Evolutionary conservation across 495 filamentous ascomycete genomes (phyloP).

Genomic region (Aspergillus funiculosus): DNA sequence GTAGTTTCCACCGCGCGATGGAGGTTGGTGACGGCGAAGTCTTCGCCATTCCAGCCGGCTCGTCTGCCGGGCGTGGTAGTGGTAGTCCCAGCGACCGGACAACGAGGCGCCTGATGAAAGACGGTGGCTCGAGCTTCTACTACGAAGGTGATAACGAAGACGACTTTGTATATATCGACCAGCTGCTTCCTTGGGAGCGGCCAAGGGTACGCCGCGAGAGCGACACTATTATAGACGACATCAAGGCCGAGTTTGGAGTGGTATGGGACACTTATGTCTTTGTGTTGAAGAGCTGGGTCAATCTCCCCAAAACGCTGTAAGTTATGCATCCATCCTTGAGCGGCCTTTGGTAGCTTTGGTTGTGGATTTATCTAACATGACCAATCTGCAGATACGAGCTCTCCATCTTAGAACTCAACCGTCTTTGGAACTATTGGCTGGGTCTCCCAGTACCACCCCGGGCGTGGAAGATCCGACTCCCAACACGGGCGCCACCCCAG

Average conservation of each 20-base stretch:
- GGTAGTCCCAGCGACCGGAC: slow-evolving; percentile 11
- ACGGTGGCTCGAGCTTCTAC: slow-evolving; percentile 37
- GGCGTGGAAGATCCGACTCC: slow-evolving; percentile 57
- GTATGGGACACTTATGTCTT: slow-evolving; percentile 57
- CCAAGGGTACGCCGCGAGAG: slow-evolving; percentile 20
- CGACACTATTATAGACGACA: slow-evolving; percentile 48
- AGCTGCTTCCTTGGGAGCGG: slow-evolving; percentile 38
- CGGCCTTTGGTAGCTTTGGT: neutral
- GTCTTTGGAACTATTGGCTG: slow-evolving; percentile 72
- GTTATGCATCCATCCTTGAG: slow-evolving; percentile 27
- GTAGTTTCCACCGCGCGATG: slow-evolving; percentile 61
- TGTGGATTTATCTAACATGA: neutral
- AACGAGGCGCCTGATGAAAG: slow-evolving; percentile 25
- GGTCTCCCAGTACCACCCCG: slow-evolving; percentile 67
- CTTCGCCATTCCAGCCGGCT: slow-evolving; percentile 30
- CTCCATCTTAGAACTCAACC: slow-evolving; percentile 48
- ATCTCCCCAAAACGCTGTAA: slow-evolving; percentile 65
- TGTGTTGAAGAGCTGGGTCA: slow-evolving; percentile 65
- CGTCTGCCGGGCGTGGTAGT: slow-evolving; percentile 17
- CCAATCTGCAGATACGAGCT: slow-evolving; percentile 51
- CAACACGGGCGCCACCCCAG: slow-evolving; percentile 10
- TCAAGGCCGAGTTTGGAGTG: slow-evolving; percentile 56
- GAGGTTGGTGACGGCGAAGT: slow-evolving; percentile 34
- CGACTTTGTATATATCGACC: slow-evolving; percentile 32
- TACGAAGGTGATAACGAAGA: slow-evolving; percentile 40